These are phyloP conservation scores for Pichia norvegensis DNA, from an alignment of 1,139 yeast species.

Conservation along the genomic window DNA sequence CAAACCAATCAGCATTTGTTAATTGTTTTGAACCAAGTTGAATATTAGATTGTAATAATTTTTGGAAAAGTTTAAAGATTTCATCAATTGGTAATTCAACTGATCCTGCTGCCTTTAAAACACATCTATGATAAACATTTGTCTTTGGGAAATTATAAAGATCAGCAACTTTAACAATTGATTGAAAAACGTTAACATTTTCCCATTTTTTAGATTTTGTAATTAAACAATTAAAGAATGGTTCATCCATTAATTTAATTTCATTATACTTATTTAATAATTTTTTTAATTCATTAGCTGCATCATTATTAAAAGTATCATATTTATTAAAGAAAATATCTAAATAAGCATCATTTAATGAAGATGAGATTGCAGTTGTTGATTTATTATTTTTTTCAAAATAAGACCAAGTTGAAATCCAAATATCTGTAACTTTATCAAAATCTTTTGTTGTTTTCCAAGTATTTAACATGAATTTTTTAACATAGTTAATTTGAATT, in stretches of 20 bases:
- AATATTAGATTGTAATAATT: slow-evolving; percentile 46
- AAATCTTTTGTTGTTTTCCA: slow-evolving; percentile 51
- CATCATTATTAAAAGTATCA: slow-evolving; percentile 48
- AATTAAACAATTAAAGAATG: slow-evolving; percentile 71
- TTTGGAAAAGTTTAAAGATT: slow-evolving; percentile 53
- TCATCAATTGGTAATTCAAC: slow-evolving; percentile 47
- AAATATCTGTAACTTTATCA: slow-evolving; percentile 50
- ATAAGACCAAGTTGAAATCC: slow-evolving; percentile 53
- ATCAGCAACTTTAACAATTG: slow-evolving; percentile 55
- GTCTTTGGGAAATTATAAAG: slow-evolving; percentile 54
- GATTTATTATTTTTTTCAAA: slow-evolving; percentile 46
- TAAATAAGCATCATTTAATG: slow-evolving; percentile 63
- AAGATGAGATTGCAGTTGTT: slow-evolving; percentile 54
- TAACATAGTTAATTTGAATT: slow-evolving; percentile 69
- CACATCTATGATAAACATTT: slow-evolving; percentile 67
- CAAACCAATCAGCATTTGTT: slow-evolving; percentile 85
- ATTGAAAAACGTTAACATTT: slow-evolving; percentile 55
- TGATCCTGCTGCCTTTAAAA: slow-evolving; percentile 65
- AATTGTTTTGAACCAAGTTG: slow-evolving; percentile 45
- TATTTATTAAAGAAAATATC: slow-evolving; percentile 57
- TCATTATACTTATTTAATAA: slow-evolving; percentile 51
- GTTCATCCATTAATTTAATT: slow-evolving; percentile 57
- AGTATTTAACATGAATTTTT: slow-evolving; percentile 56
- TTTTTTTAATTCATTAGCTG: slow-evolving; percentile 50
- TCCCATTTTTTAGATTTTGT: slow-evolving; percentile 64